These are phyloP conservation scores for Senna tora DNA, from an alignment of 306 rosid genomes.

Conservation along the genomic window DNA sequence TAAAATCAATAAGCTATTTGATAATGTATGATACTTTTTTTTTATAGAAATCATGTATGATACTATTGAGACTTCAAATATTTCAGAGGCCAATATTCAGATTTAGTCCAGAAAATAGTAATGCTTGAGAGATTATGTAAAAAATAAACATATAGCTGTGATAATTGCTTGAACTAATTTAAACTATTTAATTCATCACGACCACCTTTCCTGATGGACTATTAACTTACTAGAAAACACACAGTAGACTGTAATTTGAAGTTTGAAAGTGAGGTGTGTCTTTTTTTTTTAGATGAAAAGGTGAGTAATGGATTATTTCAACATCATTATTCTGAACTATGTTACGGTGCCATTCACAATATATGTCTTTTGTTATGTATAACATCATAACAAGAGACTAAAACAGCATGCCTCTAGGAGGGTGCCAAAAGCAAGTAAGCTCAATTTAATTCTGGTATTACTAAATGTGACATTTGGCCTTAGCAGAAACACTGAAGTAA, in stretches of 20 bases:
- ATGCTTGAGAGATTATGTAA: background rate
- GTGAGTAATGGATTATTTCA: no score
- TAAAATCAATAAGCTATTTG: background rate
- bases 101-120: slow-evolving; percentile 1
- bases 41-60: no score
- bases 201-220: background rate
- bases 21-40: background rate
- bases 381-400: background rate
- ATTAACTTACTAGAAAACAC: slow-evolving; percentile 4
- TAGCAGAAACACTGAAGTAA: background rate
- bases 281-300: no score
- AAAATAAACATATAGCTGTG: background rate
- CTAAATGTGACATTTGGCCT: slow-evolving; percentile 7
- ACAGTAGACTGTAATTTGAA: background rate
- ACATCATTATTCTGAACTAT: background rate
- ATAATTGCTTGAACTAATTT: slow-evolving; percentile 8
- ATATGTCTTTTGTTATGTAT: background rate
- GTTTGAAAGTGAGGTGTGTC: background rate
- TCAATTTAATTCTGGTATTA: background rate
- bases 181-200: slow-evolving; percentile 13
- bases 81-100: slow-evolving; percentile 11
- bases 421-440: background rate
- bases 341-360: background rate
- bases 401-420: background rate
- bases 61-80: background rate